Base-by-base conservation (phyloP, 805 yeast genomes). In the Ogataea neopini region DNA sequence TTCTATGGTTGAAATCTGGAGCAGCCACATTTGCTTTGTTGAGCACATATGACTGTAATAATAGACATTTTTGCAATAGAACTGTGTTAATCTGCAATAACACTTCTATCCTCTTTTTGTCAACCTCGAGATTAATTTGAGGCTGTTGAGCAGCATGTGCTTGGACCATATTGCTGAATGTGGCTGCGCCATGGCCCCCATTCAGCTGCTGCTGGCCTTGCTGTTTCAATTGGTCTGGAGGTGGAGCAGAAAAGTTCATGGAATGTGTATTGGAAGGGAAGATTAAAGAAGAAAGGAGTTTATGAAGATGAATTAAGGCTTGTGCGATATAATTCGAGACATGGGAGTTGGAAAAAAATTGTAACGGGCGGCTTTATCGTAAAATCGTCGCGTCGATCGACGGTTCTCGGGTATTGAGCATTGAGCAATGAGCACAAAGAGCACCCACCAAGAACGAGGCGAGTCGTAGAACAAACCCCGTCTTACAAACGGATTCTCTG, bases 61-160 rank as follows among this genome's bases (percentile, higher is more conserved):
- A 34, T 2, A 67, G 50, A 45, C 71, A 66, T 41, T 65, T 65
- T 10, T 63, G 63, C 6, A 69, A 50, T 4, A 69, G 48, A 8
- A 64, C 57, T 3, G 69, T 62, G 45, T 69, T 69, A 19, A 69
- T 68, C 36, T 68, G 62, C 29, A 71, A 51, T 34, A 70, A 50
- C 17, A 68, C 62, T 23, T 66, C 62, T 15, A 67, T 64, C 37
- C 68, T 62, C 28, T 62, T 63, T 49, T 68, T 64, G 48, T 68
- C 71, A 11, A 64, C 44, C 6, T 62, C 66, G 30, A 53, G 40
- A 30, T 60, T 61, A 34, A 63, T 56, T 40, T 51, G 59, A 5
- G 67, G 67, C 7, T 56, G 60, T 32, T 61, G 67, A 1, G 62
- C 30, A 23, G 61, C 52, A 40, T 63, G 62, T 1, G 60, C 61